Evolutionary conservation across 805 yeast species (phyloP).

Genomic region (Komagataella kurtzmanii): DNA sequence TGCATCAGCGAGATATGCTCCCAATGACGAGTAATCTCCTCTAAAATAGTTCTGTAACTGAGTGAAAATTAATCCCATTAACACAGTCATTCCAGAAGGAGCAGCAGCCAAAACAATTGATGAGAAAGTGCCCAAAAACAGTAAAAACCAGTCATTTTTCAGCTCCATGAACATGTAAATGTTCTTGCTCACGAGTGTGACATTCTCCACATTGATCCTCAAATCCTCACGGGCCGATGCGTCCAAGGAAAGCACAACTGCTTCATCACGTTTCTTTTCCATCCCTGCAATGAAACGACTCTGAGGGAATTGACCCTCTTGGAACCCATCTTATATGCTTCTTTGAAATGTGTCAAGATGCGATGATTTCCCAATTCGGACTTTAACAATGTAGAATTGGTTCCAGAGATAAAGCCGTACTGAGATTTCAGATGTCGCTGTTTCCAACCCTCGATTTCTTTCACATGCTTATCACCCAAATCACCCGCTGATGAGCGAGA

Average conservation of each 20-base stretch:
- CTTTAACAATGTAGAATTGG: background rate
- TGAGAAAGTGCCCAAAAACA: slow-evolving; percentile 7
- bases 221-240: background rate
- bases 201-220: background rate
- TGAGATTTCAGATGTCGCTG: background rate
- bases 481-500: too few species aligned
- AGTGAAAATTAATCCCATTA: slow-evolving; percentile 54
- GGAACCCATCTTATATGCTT: background rate
- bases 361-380: background rate
- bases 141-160: slow-evolving; percentile 11
- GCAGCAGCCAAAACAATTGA: slow-evolving; percentile 38
- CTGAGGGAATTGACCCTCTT: background rate
- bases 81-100: slow-evolving; percentile 46
- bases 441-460: background rate
- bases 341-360: background rate
- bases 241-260: background rate
- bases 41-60: slow-evolving; percentile 18
- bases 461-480: background rate
- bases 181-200: background rate
- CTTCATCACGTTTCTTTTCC: background rate
- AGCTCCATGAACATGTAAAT: background rate
- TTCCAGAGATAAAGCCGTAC: background rate
- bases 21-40: slow-evolving; percentile 16
- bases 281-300: background rate
- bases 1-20: slow-evolving; percentile 22